Evolutionary conservation across 1,284 basidiomycete species (phyloP).

Genomic region (Ceratobasidium sp.): DNA sequence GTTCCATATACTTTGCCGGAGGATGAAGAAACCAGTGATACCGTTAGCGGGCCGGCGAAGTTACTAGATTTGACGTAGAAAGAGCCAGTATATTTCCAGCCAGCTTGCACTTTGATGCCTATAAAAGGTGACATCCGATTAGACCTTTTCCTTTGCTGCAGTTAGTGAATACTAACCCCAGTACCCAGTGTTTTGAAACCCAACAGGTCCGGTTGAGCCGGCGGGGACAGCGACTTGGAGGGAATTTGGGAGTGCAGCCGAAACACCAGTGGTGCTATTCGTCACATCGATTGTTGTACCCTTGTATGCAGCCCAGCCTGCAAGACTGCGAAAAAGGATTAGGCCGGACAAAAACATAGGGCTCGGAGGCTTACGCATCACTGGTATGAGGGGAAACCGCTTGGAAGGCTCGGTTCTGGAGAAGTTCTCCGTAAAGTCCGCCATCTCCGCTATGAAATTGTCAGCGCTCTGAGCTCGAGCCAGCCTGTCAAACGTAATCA

Average conservation of each 20-base stretch:
- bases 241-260: conserved; percentile 43
- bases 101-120: conserved; percentile 71
- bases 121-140: too few relatives aligned
- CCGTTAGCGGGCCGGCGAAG: conserved; percentile 63
- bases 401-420: conserved; percentile 46
- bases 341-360: too few relatives aligned
- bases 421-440: conserved; percentile 50
- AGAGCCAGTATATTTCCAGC: conserved; percentile 73
- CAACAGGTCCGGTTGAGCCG: conserved; percentile 27
- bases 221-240: conserved; percentile 38
- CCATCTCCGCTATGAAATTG: conserved; percentile 45
- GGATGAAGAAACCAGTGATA: conserved; percentile 45
- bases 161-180: conserved; percentile 47
- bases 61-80: conserved; percentile 69
- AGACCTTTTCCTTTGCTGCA: too few relatives aligned
- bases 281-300: conserved; percentile 32
- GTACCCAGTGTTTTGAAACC: conserved; percentile 49
- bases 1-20: conserved; percentile 45
- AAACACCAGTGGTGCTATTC: conserved; percentile 22
- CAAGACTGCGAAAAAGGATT: conserved; percentile 11
- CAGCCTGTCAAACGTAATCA: background rate
- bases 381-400: conserved; percentile 36
- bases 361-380: conserved; percentile 40
- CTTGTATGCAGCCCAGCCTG: conserved; percentile 35
- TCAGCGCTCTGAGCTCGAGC: background rate